Evolutionary conservation across 202 grass and related monocot species (phyloP).

Genomic region (Zizania palustris): DNA sequence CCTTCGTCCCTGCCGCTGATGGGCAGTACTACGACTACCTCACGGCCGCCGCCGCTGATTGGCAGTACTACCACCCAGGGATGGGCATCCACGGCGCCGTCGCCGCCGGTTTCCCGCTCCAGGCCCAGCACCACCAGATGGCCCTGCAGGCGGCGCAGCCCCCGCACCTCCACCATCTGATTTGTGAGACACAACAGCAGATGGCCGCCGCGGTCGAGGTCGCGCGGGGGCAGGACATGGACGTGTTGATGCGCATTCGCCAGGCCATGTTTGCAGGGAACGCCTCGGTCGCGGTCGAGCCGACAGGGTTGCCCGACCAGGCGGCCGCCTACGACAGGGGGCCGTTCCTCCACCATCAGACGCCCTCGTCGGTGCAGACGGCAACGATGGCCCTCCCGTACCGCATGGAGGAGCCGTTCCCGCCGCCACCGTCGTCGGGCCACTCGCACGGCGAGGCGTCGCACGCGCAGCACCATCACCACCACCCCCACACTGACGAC

Average conservation of each 20-base stretch:
- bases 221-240: constrained; percentile 50
- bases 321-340: constrained; percentile 31
- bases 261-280: not conserved
- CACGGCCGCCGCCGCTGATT: not conserved
- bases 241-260: constrained; percentile 43
- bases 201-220: constrained; percentile 44
- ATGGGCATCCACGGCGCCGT: constrained; percentile 40
- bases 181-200: constrained; percentile 53
- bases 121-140: constrained; percentile 50
- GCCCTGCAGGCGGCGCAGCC: constrained; percentile 31
- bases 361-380: constrained; percentile 32
- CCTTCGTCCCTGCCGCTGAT: constrained; percentile 17
- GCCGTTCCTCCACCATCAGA: constrained; percentile 44
- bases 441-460: constrained; percentile 52
- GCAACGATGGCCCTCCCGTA: constrained; percentile 35
- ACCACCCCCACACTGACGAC: constrained; percentile 45
- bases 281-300: constrained; percentile 42
- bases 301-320: constrained; percentile 2
- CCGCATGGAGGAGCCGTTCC: constrained; percentile 45
- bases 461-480: not conserved
- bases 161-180: constrained; percentile 43
- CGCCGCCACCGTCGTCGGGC: constrained; percentile 43
- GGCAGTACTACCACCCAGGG: not conserved
- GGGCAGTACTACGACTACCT: not conserved
- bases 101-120: not conserved